A percentile compares a stretch with the other conserved stretches of the same genome.
phyloP scores from a whole-genome alignment of 768 basidiomycete genomes.

The Lanmaoa rubissima region DNA sequence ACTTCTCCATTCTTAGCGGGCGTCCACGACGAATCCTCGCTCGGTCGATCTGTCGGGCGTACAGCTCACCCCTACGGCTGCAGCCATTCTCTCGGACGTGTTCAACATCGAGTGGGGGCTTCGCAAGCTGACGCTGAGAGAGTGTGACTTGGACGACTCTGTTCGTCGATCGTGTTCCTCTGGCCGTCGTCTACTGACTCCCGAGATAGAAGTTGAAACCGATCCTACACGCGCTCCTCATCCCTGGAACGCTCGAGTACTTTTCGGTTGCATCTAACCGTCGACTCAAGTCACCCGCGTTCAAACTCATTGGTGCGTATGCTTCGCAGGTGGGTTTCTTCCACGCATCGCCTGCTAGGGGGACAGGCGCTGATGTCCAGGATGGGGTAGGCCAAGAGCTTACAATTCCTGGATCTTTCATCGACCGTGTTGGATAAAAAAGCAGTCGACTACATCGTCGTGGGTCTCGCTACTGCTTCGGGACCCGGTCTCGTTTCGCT shows the following conservation, averaged over 20 bases:
- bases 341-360: no score
- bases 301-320: constrained; percentile 78
- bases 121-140: constrained; percentile 77
- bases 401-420: constrained; percentile 89
- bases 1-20: constrained; percentile 37
- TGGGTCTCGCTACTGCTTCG: constrained; percentile 48
- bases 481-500: constrained; percentile 63
- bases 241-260: constrained; percentile 75
- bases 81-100: constrained; percentile 85
- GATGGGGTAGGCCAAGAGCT: constrained; percentile 55
- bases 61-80: constrained; percentile 64
- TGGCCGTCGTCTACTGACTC: background rate
- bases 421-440: constrained; percentile 84
- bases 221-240: constrained; percentile 85
- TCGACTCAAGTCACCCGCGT: constrained; percentile 72
- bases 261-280: constrained; percentile 87
- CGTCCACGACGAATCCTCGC: constrained; percentile 56
- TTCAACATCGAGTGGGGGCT: constrained; percentile 93
- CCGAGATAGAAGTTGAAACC: constrained; percentile 71
- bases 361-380: background rate
- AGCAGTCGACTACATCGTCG: constrained; percentile 77
- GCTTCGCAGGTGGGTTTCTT: constrained; percentile 55
- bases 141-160: constrained; percentile 83
- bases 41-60: constrained; percentile 79
- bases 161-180: constrained; percentile 39